Evolutionary conservation across 805 yeast genomes (phyloP).

Genomic region (Hanseniaspora valbyensis): DNA sequence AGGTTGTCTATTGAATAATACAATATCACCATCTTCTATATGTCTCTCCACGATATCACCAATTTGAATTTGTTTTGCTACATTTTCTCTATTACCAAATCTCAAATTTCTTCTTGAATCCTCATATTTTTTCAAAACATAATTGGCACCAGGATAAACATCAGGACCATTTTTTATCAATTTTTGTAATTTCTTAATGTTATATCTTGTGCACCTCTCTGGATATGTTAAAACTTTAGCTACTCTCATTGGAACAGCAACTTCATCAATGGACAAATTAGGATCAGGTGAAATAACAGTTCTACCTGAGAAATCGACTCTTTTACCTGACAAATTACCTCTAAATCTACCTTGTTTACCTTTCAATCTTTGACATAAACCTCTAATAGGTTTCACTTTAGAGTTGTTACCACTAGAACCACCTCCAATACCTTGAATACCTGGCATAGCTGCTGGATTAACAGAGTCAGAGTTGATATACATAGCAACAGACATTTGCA

Average conservation of each 20-base stretch:
- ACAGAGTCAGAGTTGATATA: slow-evolving; percentile 94
- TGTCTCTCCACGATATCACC: slow-evolving; percentile 97
- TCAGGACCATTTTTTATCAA: slow-evolving; percentile 77
- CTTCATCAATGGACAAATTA: slow-evolving; percentile 85
- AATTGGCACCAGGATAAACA: slow-evolving; percentile 93
- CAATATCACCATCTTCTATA: slow-evolving; percentile 93
- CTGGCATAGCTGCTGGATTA: slow-evolving; percentile 66
- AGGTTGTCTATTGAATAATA: slow-evolving; percentile 93
- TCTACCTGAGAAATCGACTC: slow-evolving; percentile 97
- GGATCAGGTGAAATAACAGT: slow-evolving; percentile 99
- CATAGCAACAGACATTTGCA: slow-evolving; percentile 92
- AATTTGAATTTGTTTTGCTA: slow-evolving; percentile 63
- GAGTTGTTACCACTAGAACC: slow-evolving; percentile 25
- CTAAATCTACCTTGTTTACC: slow-evolving; percentile 99
- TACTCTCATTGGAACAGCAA: slow-evolving; percentile 94
- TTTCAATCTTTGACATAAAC: slow-evolving; percentile 90
- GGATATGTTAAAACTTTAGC: slow-evolving; percentile 95
- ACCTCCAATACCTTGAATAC: slow-evolving; percentile 41
- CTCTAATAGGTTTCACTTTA: slow-evolving; percentile 69
- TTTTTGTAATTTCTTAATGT: slow-evolving; percentile 61
- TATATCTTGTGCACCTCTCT: slow-evolving; percentile 83
- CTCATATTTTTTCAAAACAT: slow-evolving; percentile 71
- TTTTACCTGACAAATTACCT: slow-evolving; percentile 94
- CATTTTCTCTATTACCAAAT: slow-evolving; percentile 70
- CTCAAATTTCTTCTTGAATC: slow-evolving; percentile 76